These are phyloP conservation scores for Aureoboletus auriporus DNA, from an alignment of 768 basidiomycete genomes.

Conservation along the genomic window DNA sequence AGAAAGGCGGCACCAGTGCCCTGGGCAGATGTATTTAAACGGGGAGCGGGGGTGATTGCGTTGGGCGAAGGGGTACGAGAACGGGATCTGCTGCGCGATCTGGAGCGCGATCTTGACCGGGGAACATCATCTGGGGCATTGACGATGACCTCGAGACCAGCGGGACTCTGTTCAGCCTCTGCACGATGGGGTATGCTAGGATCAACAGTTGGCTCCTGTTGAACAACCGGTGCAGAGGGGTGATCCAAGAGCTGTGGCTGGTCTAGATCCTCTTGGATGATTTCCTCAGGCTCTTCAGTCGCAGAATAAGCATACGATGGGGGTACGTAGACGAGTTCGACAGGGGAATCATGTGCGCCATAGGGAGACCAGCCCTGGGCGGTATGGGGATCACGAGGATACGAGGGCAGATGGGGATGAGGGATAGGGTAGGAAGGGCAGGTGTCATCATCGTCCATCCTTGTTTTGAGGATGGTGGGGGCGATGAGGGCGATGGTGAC, in stretches of 20 bases:
- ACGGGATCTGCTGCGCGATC: constrained; percentile 36
- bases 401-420: constrained; percentile 10
- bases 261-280: constrained; percentile 15
- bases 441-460: constrained; percentile 45
- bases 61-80: constrained; percentile 46
- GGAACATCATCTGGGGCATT: constrained; percentile 33
- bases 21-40: constrained; percentile 7
- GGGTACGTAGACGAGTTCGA: constrained; percentile 73
- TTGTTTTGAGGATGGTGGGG: constrained; percentile 85
- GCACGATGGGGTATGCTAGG: constrained; percentile 11
- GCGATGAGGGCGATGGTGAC: constrained; percentile 72
- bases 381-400: constrained; percentile 6
- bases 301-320: constrained; percentile 31
- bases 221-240: constrained; percentile 1
- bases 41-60: constrained; percentile 13
- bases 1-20: constrained; percentile 20
- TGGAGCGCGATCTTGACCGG: constrained; percentile 28
- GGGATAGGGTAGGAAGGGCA: constrained; percentile 8
- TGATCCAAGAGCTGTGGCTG: constrained; percentile 14
- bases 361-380: constrained; percentile 11
- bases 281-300: constrained; percentile 15
- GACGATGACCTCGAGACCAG: constrained; percentile 32
- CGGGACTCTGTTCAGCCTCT: constrained; percentile 6
- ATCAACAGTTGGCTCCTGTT: constrained; percentile 14
- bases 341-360: constrained; percentile 43